Evolutionary conservation across 306 rosid genomes (phyloP), one percentile per base, ranked within the genome.

Genomic region (Trifolium pratense): DNA sequence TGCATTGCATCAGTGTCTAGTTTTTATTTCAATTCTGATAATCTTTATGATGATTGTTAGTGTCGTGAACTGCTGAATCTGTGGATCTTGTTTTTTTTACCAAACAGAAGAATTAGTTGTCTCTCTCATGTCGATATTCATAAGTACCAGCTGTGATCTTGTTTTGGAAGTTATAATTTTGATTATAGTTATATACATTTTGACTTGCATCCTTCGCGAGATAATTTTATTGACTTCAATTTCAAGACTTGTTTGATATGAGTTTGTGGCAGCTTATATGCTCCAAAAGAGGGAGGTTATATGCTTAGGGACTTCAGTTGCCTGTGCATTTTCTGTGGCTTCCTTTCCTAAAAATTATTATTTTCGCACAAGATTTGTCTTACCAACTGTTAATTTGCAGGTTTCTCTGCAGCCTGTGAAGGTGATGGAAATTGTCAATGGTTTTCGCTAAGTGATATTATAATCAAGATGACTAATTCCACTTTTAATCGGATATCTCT

Each of bases 361-460:
- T 15, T 59, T 59, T 59, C 12, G 0, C 12, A 59, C 21, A n/a
- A 23, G 65, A 6, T 43, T 58, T 52, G 59, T 74, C 66, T 60
- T 60, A 42, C 76, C 46, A 67, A 71, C 32, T 13, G 59, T 66
- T 57, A 68, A 72, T 60, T 68, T 84, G 2, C 56, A 64, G 78
- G 62, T 69, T 64, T 74, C 85, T 48, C 18, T 6, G 42, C 60
- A 80, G 72, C 3, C 14, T 23, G 59, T n/a, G 83, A 67, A 25
- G 17, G 59, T 36, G 45, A 66, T 51, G 80, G 78, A 66, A 51
- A 68, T 79, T 71, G 73, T 65, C 78, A 59, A 61, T 83, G 68
- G 84, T 76, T 78, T 66, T 71, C 31, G 42, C 43, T 68, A 39
- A 71, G 34, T 16, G 32, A 76, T 51, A 46, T 23, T 68, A 15